Conservation (phyloP, 345 rosid genomes). For the Crucihimalaya himalaica region DNA sequence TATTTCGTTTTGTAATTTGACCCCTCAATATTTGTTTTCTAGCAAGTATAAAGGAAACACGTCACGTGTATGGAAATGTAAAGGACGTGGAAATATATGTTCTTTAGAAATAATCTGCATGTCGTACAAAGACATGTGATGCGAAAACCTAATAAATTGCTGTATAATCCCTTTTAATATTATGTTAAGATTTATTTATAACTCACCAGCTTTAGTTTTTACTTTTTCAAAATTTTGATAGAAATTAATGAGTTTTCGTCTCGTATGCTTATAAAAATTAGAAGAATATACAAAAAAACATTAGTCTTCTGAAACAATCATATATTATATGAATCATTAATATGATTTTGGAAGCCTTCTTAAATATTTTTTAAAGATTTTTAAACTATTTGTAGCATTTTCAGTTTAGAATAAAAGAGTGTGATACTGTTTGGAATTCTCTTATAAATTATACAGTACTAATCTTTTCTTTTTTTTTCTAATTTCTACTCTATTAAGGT, state of each 20-base stretch:
- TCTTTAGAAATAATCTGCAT: conserved; percentile 7
- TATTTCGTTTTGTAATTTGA: neutral
- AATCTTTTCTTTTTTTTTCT: neutral
- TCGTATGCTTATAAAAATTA: neutral
- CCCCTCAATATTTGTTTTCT: neutral
- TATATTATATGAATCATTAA: neutral
- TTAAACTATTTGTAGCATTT: neutral
- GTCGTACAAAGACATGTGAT: conserved; percentile 13
- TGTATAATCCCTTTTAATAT: neutral
- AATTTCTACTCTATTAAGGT: too few relatives aligned
- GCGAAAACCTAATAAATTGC: neutral
- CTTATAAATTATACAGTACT: too few relatives aligned
- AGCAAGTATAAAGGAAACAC: neutral
- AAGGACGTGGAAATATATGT: conserved; percentile 4
- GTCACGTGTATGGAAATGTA: conserved; percentile 9
- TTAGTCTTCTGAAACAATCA: neutral
- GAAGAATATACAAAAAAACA: neutral
- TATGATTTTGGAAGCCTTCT: neutral
- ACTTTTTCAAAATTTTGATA: neutral
- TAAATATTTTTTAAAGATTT: neutral
- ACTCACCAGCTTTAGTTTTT: neutral
- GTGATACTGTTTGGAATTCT: neutral
- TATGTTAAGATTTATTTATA: neutral
- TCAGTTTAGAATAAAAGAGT: neutral
- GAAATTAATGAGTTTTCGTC: too few relatives aligned